Base-by-base conservation (phyloP, 768 basidiomycete species). In the Favolaschia claudopus region DNA sequence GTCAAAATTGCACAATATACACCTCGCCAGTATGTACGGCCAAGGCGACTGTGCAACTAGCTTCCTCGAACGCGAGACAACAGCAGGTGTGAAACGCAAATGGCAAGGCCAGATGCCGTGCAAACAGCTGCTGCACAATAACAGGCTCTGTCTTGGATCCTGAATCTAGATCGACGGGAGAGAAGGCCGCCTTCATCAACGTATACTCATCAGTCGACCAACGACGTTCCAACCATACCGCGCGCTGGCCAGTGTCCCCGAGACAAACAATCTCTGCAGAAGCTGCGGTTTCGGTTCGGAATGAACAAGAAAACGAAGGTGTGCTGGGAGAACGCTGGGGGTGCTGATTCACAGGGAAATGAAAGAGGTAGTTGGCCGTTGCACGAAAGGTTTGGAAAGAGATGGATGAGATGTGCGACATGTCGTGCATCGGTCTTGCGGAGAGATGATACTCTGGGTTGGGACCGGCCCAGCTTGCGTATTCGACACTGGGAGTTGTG, bases 11-110 rank as follows among this genome's bases (percentile, higher is more conserved):
- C 48, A 86, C 64, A 22, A 85, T 66, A 68, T 83, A 85, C 37
- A 88, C 60, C 31, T 84, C 81, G 17, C 85, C 85, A 17, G 81
- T 84, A 34, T 79, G 77, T 14, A 87, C 69, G 10, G 79, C 81
- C 14, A 86, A 67, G 64, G 75, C 82, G 29, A 88, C 72, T 28
- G 77, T 74, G 29, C 87, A 85, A 3, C 78, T 79, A 5, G 78
- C 73, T 63, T 89, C 87, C 52, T 89, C 85, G 52, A 88, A 85
- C 4, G 78, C 78, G 27, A 88, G 69, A 0, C 78, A 77, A 32
- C 77, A 76, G 52, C 79, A 81, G 27, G 74, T 73, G 24, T 76
- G 71, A 17, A 80, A 75, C 60, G 79, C 75, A 51, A 88, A 85
- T 0, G 86, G 86, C 34, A 87, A 70, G 2, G 80, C 78, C 13